Evolutionary conservation across 768 basidiomycete genomes (phyloP).

Genomic region (Calocera cornea): DNA sequence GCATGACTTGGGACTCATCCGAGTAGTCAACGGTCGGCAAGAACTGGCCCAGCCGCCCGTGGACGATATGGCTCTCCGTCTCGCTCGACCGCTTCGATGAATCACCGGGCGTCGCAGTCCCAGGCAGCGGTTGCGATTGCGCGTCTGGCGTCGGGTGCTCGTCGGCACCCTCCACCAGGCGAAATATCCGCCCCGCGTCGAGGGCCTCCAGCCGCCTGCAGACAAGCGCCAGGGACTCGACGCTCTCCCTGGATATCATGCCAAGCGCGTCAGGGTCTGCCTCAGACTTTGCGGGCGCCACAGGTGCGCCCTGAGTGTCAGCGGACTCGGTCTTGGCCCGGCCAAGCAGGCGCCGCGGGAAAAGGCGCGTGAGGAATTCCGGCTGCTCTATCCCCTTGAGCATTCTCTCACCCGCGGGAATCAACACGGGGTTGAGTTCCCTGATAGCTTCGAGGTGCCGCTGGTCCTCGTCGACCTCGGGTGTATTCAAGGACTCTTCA

Average conservation of each 20-base stretch:
- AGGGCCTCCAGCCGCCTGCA: constrained; percentile 72
- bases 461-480: constrained; percentile 17
- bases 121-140: too few species aligned
- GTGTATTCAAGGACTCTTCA: too few species aligned
- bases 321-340: constrained; percentile 25
- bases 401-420: constrained; percentile 75
- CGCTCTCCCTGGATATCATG: constrained; percentile 29
- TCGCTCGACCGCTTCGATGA: neutral
- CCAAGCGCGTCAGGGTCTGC: constrained; percentile 17
- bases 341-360: constrained; percentile 57
- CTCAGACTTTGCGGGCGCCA: neutral
- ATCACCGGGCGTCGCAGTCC: neutral
- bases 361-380: constrained; percentile 73
- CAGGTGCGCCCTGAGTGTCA: constrained; percentile 6
- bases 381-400: constrained; percentile 90
- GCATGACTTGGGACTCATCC: neutral
- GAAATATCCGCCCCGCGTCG: constrained; percentile 47
- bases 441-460: constrained; percentile 56
- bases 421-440: constrained; percentile 52
- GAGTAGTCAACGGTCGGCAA: neutral
- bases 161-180: constrained; percentile 10
- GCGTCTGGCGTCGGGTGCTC: too few species aligned
- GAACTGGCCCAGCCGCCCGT: neutral
- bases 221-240: constrained; percentile 55
- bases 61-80: neutral